These are phyloP conservation scores for Odonthalia washingtoniensis DNA, from an alignment of 31 red algal genomes.

Conservation along the genomic window DNA sequence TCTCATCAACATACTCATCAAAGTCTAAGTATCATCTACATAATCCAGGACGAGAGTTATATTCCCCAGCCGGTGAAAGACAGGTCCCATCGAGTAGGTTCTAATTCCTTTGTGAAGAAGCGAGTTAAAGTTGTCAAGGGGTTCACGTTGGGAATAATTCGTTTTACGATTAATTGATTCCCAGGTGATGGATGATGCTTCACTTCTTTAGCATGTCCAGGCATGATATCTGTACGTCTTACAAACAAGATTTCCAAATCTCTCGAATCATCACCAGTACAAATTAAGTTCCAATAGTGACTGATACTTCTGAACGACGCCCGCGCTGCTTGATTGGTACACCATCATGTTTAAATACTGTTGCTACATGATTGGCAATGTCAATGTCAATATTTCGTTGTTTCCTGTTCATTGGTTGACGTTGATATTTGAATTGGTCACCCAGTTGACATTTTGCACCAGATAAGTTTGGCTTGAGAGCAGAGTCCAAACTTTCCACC, in stretches of 20 bases:
- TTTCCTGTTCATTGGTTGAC: slow-evolving; percentile 17
- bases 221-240: slow-evolving; percentile 84
- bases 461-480: slow-evolving; percentile 96
- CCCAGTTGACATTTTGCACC: slow-evolving; percentile 95
- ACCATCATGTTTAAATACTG: slow-evolving; percentile 66
- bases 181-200: slow-evolving; percentile 95
- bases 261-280: slow-evolving; percentile 26
- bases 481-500: slow-evolving; percentile 97
- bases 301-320: slow-evolving; percentile 79
- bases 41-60: slow-evolving; percentile 92
- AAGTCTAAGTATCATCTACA: too few relatives aligned
- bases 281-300: slow-evolving; percentile 85
- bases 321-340: slow-evolving; percentile 52
- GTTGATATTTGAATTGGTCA: slow-evolving; percentile 78
- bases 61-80: slow-evolving; percentile 93
- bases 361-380: slow-evolving; percentile 78
- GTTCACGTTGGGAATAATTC: slow-evolving; percentile 69
- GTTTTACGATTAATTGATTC: slow-evolving; percentile 90
- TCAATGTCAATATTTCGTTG: slow-evolving; percentile 94
- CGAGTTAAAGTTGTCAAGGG: slow-evolving; percentile 47
- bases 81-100: too few relatives aligned
- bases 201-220: slow-evolving; percentile 69
- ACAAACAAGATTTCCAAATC: slow-evolving; percentile 81
- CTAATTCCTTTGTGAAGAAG: slow-evolving; percentile 80
- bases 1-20: too few relatives aligned